phyloP scores from a whole-genome alignment of 495 filamentous ascomycete genomes.

The Parmelia sp. region DNA sequence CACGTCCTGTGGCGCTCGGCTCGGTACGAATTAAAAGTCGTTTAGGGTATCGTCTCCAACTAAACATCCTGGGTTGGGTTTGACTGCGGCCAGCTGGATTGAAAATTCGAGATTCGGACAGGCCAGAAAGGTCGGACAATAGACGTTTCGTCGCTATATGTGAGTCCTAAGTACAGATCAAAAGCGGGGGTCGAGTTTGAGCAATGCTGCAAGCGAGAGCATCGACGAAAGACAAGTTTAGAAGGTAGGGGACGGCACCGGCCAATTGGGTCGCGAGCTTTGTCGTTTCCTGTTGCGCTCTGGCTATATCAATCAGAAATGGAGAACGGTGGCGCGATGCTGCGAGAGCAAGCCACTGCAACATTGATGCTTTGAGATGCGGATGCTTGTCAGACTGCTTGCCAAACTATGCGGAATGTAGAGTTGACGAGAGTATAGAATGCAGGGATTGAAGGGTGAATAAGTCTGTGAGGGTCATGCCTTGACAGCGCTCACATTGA shows the following conservation, averaged over 20 bases:
- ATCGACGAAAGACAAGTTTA: background rate
- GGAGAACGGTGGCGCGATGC: background rate
- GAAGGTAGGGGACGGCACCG: background rate
- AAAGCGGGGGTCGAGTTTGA: background rate
- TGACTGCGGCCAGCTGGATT: background rate
- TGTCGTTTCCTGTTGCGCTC: background rate
- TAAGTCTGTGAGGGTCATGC: background rate
- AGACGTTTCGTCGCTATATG: background rate
- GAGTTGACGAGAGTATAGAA: background rate
- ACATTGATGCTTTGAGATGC: background rate
- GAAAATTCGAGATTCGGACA: background rate
- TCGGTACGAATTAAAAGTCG: background rate
- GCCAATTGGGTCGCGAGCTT: background rate
- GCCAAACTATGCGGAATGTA: background rate
- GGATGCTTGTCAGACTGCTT: background rate
- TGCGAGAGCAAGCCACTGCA: background rate
- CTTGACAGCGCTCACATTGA: background rate
- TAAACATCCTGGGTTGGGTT: background rate
- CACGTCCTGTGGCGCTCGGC: conserved; percentile 2
- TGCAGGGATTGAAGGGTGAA: background rate
- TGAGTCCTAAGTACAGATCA: background rate
- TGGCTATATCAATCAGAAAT: background rate
- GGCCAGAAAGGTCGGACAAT: background rate
- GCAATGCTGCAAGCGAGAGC: background rate
- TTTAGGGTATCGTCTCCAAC: background rate